Evolutionary conservation across 2,329 filamentous ascomycete species (phyloP), one percentile per base, ranked within the genome.

Genomic region (Aspergillus transmontanensis): DNA sequence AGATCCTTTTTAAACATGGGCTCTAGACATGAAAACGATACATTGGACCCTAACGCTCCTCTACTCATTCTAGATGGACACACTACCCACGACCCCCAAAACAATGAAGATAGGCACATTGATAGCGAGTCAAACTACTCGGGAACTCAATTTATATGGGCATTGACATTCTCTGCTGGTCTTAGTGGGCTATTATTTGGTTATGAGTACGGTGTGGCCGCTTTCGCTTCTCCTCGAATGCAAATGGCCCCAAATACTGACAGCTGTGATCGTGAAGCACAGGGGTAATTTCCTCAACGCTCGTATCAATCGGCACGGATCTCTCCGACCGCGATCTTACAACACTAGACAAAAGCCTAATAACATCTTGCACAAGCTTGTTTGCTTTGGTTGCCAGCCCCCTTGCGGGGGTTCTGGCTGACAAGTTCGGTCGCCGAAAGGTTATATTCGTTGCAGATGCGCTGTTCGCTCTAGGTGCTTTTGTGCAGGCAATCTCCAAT

Each of bases 101-200:
- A 67, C 54, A 34, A 58, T 45, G 59, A 66, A 21, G 53, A 51
- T 60, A 57, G 62, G 66, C n/a, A 11, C 28, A 32, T n/a, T 32
- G 16, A 51, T 21, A 30, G 58, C 43, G 69, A 16, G 58, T 57
- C 23, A 59, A 34, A 61, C 53, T 68, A 69, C 48, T 72, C 72
- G 6, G 75, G 74, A 50, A 75, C 75, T 36, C 70, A 73, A 57
- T 87, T 87, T 61, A 82, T 87, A 45, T 87, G 84, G 82, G 76
- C 78, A 4, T 74, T 88, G 57, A 87, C 85, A 0, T 78, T 86
- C 51, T 84, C 85, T 26, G 86, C 86, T 7, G 85, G 85, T 4
- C 80, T 88, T 16, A 85, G 82, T 57, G 86, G 86, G 3, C 74
- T 88, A 16, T 74, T 89, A 19, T 89, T 89, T 75, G 86, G 86